Evolutionary conservation across 1,139 yeast genomes (phyloP).

Genomic region (Saccharomycopsis hybrid): DNA sequence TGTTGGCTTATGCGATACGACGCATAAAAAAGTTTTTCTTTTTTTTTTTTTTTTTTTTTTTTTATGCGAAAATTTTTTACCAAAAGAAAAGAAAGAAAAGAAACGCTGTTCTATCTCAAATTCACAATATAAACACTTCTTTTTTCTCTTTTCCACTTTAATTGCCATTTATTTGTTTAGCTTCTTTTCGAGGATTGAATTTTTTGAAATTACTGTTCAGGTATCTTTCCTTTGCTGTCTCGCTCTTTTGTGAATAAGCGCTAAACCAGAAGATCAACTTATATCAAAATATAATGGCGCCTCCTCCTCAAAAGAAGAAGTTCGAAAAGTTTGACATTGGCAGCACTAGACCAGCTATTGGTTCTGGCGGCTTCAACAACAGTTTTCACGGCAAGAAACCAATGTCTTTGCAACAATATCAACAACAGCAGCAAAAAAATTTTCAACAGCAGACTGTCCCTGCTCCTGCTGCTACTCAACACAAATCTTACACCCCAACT

Average conservation of each 20-base stretch:
- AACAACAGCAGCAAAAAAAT: slow-evolving; percentile 16
- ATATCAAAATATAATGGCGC: neutral
- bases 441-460: too few relatives aligned
- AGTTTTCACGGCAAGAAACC: slow-evolving; percentile 17
- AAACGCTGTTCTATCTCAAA: neutral
- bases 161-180: neutral
- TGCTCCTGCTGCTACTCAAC: too few relatives aligned
- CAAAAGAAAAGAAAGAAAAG: neutral
- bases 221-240: neutral
- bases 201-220: neutral
- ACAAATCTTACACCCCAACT: too few relatives aligned
- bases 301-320: slow-evolving; percentile 9
- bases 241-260: neutral
- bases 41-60: neutral
- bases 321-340: slow-evolving; percentile 17
- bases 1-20: neutral
- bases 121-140: neutral
- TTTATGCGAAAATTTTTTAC: neutral
- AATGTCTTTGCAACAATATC: slow-evolving; percentile 34
- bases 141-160: neutral
- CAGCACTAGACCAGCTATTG: slow-evolving; percentile 2
- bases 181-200: neutral
- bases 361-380: slow-evolving; percentile 22
- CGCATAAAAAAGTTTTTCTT: neutral
- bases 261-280: neutral